phyloP scores from a whole-genome alignment of 768 basidiomycete genomes.

The Tricholoma furcatifolium region DNA sequence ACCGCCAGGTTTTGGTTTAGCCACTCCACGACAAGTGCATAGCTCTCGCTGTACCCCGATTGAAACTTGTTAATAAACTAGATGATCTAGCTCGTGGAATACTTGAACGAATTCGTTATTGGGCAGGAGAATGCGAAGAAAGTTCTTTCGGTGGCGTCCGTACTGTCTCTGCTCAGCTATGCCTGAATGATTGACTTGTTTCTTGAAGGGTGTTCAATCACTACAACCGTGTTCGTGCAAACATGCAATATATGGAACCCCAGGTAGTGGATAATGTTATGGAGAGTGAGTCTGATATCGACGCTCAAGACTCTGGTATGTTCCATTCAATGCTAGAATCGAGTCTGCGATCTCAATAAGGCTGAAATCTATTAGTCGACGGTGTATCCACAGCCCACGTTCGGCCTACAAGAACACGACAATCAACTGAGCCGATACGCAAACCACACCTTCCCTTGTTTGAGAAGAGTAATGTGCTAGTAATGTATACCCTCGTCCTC shows the following conservation, averaged over 20 bases:
- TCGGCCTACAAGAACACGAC: constrained; percentile 52
- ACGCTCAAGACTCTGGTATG: constrained; percentile 18
- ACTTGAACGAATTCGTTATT: constrained; percentile 86
- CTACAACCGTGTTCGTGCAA: constrained; percentile 83
- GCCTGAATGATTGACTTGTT: constrained; percentile 1
- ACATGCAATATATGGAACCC: constrained; percentile 50
- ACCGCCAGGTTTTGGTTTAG: constrained; percentile 48
- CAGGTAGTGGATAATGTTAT: constrained; percentile 21
- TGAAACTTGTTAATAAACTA: background rate
- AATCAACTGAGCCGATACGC: constrained; percentile 33
- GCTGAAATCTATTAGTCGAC: background rate
- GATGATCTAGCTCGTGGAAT: constrained; percentile 67
- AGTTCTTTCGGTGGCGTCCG: constrained; percentile 90
- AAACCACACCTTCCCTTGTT: constrained; percentile 58
- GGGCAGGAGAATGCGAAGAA: constrained; percentile 95
- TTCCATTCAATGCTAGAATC: background rate
- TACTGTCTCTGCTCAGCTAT: constrained; percentile 18
- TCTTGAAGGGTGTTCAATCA: constrained; percentile 84
- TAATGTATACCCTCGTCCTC: constrained; percentile 57
- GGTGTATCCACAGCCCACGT: constrained; percentile 58
- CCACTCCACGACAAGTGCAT: constrained; percentile 56
- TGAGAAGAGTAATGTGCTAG: constrained; percentile 95
- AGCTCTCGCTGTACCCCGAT: background rate
- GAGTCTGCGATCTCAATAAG: background rate
- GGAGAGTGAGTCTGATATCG: constrained; percentile 9